These are phyloP conservation scores for Capronia coronata DNA, from an alignment of 2,329 filamentous ascomycete species.

Conservation along the genomic window DNA sequence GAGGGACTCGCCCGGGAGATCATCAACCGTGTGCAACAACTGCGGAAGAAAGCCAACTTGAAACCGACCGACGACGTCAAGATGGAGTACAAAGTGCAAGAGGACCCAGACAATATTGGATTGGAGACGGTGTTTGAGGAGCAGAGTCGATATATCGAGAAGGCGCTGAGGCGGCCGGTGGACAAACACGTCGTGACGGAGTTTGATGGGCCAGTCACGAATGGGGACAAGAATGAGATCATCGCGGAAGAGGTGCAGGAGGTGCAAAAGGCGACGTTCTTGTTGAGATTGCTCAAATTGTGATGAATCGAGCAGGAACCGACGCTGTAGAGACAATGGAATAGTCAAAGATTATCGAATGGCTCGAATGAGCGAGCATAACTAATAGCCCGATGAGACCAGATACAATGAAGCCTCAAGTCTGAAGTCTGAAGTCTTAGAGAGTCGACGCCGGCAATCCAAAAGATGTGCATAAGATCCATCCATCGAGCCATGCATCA, in stretches of 20 bases:
- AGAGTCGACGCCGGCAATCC: no score
- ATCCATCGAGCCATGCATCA: slow-evolving; percentile 25
- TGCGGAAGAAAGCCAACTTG: slow-evolving; percentile 89
- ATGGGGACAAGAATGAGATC: slow-evolving; percentile 46
- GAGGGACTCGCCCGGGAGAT: slow-evolving; percentile 89
- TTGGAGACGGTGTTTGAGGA: slow-evolving; percentile 62
- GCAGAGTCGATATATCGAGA: slow-evolving; percentile 64
- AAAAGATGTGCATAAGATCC: not conserved
- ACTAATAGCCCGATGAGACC: no score
- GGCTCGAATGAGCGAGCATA: no score
- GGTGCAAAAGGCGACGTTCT: slow-evolving; percentile 72
- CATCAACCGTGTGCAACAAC: slow-evolving; percentile 82
- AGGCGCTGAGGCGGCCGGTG: slow-evolving; percentile 68
- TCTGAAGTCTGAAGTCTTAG: no score
- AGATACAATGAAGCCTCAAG: no score
- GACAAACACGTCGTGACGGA: slow-evolving; percentile 61
- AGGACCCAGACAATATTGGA: slow-evolving; percentile 70
- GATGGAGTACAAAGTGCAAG: slow-evolving; percentile 82
- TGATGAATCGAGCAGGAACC: no score
- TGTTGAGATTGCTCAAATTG: slow-evolving; percentile 68
- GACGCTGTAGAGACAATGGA: no score
- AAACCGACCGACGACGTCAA: slow-evolving; percentile 88
- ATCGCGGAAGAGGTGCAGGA: slow-evolving; percentile 81
- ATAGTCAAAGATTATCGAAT: no score
- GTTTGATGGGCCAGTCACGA: slow-evolving; percentile 44